These are phyloP conservation scores for Sphaerosporella brunnea DNA, from an alignment of 495 filamentous ascomycete genomes.

Conservation along the genomic window DNA sequence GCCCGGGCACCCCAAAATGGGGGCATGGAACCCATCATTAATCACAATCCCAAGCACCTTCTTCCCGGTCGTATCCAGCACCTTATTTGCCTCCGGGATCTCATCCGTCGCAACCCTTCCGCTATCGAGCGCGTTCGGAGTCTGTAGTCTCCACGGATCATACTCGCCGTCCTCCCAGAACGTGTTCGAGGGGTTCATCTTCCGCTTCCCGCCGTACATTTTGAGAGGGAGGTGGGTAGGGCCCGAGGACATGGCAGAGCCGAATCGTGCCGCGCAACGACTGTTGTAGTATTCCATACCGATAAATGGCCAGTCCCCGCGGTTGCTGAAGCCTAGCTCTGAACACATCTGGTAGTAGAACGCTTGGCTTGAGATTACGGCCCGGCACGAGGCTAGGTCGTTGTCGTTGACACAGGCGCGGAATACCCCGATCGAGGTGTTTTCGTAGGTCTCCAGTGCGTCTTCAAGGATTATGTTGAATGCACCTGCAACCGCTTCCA, in stretches of 20 bases:
- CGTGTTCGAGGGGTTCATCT: conserved; percentile 14
- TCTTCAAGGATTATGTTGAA: no score
- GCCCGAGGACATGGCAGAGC: conserved; percentile 6
- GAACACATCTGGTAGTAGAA: conserved; percentile 18
- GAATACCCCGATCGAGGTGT: no score
- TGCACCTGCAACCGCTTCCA: no score
- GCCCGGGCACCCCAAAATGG: background rate
- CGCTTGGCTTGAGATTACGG: background rate
- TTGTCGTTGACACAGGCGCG: no score
- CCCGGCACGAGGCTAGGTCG: no score
- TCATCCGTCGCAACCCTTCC: conserved; percentile 2
- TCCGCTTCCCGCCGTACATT: conserved; percentile 18
- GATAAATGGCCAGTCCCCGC: background rate
- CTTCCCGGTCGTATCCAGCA: background rate
- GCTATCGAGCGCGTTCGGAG: conserved; percentile 2
- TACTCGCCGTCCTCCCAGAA: conserved; percentile 14
- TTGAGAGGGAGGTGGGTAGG: conserved; percentile 10
- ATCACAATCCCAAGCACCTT: conserved; percentile 16
- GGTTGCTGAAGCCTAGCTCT: conserved; percentile 5
- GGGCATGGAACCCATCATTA: background rate
- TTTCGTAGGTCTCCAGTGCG: no score
- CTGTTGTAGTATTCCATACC: background rate
- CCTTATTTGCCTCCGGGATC: conserved; percentile 10
- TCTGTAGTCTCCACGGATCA: conserved; percentile 15
- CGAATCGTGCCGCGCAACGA: conserved; percentile 11